Base-by-base conservation (phyloP, 495 filamentous ascomycete genomes). In the Sphaerosporella brunnea region DNA sequence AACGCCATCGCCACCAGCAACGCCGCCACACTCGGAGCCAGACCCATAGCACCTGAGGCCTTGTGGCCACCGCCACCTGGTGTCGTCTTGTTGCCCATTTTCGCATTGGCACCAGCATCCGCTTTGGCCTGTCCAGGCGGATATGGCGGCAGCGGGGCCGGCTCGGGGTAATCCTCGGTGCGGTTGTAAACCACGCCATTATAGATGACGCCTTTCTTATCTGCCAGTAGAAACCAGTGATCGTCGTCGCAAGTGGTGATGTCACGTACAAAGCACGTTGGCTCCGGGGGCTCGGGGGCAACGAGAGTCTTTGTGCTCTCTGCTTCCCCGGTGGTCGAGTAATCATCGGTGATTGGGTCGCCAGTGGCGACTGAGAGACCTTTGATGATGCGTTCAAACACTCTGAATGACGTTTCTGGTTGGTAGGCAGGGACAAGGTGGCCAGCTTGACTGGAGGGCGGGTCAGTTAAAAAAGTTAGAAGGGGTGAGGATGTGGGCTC, bases 351-450 rank as follows among this genome's bases (percentile, higher is more conserved):
- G n/a, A 61, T 56, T 16, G 37, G 25, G 0, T 52, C 36, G 32
- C 79, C 79, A 13, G 74, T 79, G 25, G 77, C 75, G 37, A 82
- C 66, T 43, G 80, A 78, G 30, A 57, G 59, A 13, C 74, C 71
- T 3, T 55, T 56, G 40, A 80, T 69, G 0, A 65, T 69, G 4
- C 78, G 66, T 53, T 73, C 67, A 53, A 82, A 79, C 32, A 77
- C 64, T 48, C 69, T 68, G 4, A 79, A 64, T 2, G 75, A 54
- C n/a, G 69, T 66, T 24, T 79, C 54, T 0, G 79, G 79, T 56
- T 80, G 76, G 53, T 83, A 82, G 30, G 78, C 73, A 1, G 80
- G 79, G 8, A 82, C 73, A 43, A 75, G 70, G 54, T 86, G 81
- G 0, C 81, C 81, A 9, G 77, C 73, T 52, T 82, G 68, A 57